Conservation (phyloP, 441 rosid species). For the Euphorbia schlechtendalii region DNA sequence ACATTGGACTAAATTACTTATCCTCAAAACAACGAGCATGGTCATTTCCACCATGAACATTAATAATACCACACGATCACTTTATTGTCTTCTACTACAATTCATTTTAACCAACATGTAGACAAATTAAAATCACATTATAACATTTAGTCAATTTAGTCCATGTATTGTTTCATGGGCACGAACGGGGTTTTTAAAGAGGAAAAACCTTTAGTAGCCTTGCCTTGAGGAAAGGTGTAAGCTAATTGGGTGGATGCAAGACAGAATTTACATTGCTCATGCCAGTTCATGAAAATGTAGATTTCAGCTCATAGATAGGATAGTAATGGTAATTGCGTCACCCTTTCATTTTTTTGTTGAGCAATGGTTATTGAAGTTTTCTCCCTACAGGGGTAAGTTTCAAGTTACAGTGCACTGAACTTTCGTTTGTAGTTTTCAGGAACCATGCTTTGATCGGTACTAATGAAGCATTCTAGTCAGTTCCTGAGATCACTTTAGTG, state of each 20-base stretch:
- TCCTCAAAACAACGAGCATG: not conserved
- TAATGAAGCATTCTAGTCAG: not conserved
- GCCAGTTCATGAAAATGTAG: not conserved
- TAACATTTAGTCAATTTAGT: not conserved
- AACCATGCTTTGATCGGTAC: not conserved
- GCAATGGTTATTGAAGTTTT: not conserved
- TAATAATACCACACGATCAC: not conserved
- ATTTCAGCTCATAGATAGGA: not conserved
- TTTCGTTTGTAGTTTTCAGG: not conserved
- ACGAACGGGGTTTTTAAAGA: not conserved
- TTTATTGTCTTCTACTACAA: not conserved
- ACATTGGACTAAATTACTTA: not conserved
- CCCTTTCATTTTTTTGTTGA: not conserved
- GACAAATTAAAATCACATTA: not conserved
- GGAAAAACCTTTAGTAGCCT: constrained; percentile 1
- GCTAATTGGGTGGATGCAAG: not conserved
- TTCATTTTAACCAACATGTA: not conserved
- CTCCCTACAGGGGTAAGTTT: not conserved
- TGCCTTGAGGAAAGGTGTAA: not conserved
- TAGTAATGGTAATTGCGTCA: not conserved
- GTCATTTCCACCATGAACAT: not conserved
- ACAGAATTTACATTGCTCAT: not conserved
- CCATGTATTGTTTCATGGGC: no score
- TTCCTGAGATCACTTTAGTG: not conserved
- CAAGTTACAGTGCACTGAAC: not conserved